These are phyloP conservation scores for Lepidium aucheri DNA, from an alignment of 345 rosid genomes.

Conservation along the genomic window DNA sequence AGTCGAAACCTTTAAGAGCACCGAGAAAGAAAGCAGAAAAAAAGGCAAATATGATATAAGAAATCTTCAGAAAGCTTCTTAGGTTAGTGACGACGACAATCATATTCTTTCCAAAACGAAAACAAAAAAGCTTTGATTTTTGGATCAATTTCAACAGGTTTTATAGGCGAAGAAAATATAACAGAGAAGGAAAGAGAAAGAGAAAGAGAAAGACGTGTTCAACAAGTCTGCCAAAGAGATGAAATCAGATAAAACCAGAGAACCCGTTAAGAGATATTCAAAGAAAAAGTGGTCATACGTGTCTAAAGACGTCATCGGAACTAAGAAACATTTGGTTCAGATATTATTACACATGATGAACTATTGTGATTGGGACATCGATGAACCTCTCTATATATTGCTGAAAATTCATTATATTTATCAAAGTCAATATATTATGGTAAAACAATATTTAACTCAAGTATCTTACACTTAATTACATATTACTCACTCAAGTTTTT, in stretches of 20 bases:
- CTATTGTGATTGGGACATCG: slow-evolving; percentile 11
- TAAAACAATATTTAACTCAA: too few species aligned
- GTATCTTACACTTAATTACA: too few species aligned
- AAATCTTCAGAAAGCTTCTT: slow-evolving; percentile 30
- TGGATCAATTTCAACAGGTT: neutral
- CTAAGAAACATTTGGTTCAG: neutral
- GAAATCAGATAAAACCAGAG: neutral
- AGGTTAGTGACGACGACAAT: slow-evolving; percentile 29
- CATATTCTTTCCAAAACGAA: slow-evolving; percentile 7
- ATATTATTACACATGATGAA: neutral
- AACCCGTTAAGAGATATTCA: neutral
- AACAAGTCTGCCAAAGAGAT: slow-evolving; percentile 10
- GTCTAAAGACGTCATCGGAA: neutral
- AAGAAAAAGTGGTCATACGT: neutral
- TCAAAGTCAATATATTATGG: too few species aligned
- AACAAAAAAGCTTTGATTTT: neutral
- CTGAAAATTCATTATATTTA: neutral
- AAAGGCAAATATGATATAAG: slow-evolving; percentile 56
- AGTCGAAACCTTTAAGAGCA: slow-evolving; percentile 56
- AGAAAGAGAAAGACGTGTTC: slow-evolving; percentile 6
- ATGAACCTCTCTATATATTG: neutral
- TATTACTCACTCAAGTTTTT: too few species aligned
- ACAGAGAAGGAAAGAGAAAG: neutral
- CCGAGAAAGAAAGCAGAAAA: slow-evolving; percentile 65
- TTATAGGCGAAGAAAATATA: neutral